Base-by-base conservation (phyloP, 768 basidiomycete genomes). In the Trametes punicea region DNA sequence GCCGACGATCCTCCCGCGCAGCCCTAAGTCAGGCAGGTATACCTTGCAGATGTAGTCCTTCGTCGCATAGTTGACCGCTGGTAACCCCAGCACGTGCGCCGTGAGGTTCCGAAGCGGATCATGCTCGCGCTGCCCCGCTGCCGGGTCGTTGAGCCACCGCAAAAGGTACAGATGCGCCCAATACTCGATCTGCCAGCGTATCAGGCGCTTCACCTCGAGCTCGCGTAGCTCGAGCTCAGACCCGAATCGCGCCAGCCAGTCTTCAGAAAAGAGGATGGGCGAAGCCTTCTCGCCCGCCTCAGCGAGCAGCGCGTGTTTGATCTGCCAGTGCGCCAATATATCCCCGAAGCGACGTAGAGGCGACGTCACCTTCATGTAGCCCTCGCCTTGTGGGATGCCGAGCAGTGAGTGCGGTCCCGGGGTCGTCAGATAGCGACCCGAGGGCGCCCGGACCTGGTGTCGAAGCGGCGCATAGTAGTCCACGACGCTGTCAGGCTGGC, bases 321-420 rank as follows among this genome's bases (percentile, higher is more conserved):
- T 83, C 69, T 98, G 95, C 93, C 94, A 99, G 72, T 98, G 97
- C 9, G 75, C 73, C 11, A 94, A 69, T 53, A 97, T 69, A 70
- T 99, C 97, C 31, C 73, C 71, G 69, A 83, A 97, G 40, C 97
- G 83, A 38, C 97, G 81, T 40, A 99, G 73, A 0, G 97, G 97
- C 5, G 88, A 92, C 8, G 97, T 98, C 8, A 81, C 83, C 20
- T 90, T 82, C 16, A 79, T 72, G 68, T 99, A 99, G 3, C 95
- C 95, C 60, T 88, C 87, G 38, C 81, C 81, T 2, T 81, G 79
- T 3, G 76, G 74, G n/a, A 91, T 68, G 0, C 88, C 93, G 63
- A 98, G 69, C 5, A 69, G 67, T 76, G 75, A 84, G 66, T 98
- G 95, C 44, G 72, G 77, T 15, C 72, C 75, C 0, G 90, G 84